phyloP scores from a whole-genome alignment of 352 stramenopile genomes.

The Phytophthora capsici region DNA sequence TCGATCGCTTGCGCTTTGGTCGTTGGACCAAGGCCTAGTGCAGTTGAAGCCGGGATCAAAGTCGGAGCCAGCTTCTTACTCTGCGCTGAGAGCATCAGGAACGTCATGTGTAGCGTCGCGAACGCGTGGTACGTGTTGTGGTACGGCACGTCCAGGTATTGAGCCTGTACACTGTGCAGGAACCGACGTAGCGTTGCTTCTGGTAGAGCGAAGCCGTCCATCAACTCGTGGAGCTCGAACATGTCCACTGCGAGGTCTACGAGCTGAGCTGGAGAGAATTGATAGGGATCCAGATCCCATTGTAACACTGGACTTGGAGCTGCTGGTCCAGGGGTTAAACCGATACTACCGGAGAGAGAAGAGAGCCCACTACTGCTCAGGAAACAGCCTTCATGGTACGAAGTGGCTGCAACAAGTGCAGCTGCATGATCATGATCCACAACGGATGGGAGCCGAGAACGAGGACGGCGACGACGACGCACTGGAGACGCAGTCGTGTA shows the following conservation, averaged over 20 bases:
- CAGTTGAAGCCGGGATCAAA: conserved; percentile 27
- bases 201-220: conserved; percentile 62
- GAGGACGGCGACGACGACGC: conserved; percentile 33
- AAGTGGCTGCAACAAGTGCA: conserved; percentile 44
- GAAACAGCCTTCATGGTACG: conserved; percentile 48
- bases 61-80: conserved; percentile 38
- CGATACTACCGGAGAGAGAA: conserved; percentile 20
- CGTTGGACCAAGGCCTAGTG: conserved; percentile 17
- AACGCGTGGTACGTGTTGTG: conserved; percentile 90
- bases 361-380: conserved; percentile 30
- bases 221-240: conserved; percentile 73
- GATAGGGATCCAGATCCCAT: conserved; percentile 74
- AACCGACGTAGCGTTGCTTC: conserved; percentile 71
- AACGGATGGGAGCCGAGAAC: conserved; percentile 35
- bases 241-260: conserved; percentile 75
- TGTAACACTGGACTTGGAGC: conserved; percentile 26
- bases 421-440: conserved; percentile 41
- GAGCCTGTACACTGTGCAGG: conserved; percentile 63
- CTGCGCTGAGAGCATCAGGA: conserved; percentile 72
- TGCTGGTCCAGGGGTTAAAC: conserved; percentile 11
- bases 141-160: conserved; percentile 87
- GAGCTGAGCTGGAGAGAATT: conserved; percentile 65
- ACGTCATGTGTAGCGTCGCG: conserved; percentile 82
- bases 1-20: conserved; percentile 32
- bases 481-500: conserved; percentile 67